Conservation (phyloP, 2,329 filamentous ascomycete genomes). For the Xylaria sp. region DNA sequence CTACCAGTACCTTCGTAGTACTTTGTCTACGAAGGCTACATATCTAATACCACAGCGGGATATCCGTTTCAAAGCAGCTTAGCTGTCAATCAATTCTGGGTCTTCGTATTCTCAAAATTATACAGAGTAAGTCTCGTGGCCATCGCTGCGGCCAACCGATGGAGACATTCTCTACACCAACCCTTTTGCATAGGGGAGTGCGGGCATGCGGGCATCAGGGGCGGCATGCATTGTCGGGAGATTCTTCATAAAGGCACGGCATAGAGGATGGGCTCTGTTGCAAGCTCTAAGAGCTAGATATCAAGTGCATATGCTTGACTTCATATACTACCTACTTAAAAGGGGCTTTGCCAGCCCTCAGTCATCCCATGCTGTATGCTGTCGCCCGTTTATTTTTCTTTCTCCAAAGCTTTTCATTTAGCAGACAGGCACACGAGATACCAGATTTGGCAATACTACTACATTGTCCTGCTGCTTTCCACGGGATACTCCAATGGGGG, state of each 20-base stretch:
- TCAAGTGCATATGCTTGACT: background rate
- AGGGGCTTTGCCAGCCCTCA: background rate
- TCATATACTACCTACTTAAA: background rate
- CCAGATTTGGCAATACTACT: conserved; percentile 21
- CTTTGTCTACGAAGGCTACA: too few relatives aligned
- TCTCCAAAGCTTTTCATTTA: conserved; percentile 8
- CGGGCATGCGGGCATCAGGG: conserved; percentile 18
- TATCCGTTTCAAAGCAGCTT: background rate
- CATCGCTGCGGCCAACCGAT: conserved; percentile 33
- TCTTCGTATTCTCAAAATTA: conserved; percentile 32
- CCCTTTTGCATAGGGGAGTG: conserved; percentile 26
- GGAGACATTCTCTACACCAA: conserved; percentile 38
- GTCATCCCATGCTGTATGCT: background rate
- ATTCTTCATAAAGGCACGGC: background rate
- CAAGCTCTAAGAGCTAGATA: background rate
- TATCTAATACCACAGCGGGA: background rate
- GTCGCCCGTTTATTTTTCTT: background rate
- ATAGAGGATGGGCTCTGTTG: background rate
- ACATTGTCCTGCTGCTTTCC: background rate
- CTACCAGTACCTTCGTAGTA: too few relatives aligned
- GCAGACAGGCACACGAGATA: conserved; percentile 11
- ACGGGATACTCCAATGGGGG: conserved; percentile 30
- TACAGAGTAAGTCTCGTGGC: conserved; percentile 30
- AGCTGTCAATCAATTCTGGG: conserved; percentile 29
- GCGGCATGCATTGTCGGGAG: conserved; percentile 19